Evolutionary conservation across 2,329 filamentous ascomycete species (phyloP), one percentile per base, ranked within the genome.

Genomic region (Aspergillus sp.): DNA sequence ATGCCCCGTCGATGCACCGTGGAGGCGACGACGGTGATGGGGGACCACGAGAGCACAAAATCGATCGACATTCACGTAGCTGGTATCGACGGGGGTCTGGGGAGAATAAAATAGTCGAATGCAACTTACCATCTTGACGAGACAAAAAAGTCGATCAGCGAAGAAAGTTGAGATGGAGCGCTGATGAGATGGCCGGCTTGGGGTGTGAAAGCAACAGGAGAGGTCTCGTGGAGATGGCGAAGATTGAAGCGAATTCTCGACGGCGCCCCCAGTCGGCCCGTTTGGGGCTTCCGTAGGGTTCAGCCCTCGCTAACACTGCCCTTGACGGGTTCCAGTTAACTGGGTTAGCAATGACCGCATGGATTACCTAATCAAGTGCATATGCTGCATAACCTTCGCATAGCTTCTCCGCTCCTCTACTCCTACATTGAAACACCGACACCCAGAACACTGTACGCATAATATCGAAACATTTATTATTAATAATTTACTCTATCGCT

Each of bases 51-150:
- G 43, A 43, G 45, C 19, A 41, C 31, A 47, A 43, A 40, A 19
- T 19, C 33, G 46, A 55, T 44, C 54, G 43, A 17, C n/a, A 24
- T 37, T 21, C 31, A 19, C 8, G 11, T 12, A 21, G 9, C 35
- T 17, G 21, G 19, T 43, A 37, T 49, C 52, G 35, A 49, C n/a
- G 45, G 47, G 21, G n/a, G 21, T 52, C 23, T 15, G 23, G 39
- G 48, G 57, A 56, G 55, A 57, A 49, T 53, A 56, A 56, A 17
- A 56, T 19, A 47, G 24, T 47, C 41, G 27, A 62, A 35, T 41
- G 57, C 24, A 62, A 70, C 74, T 64, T 66, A 77, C 75, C 75
- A 77, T 77, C 72, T 76, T 77, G 75, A 73, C 73, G 68, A 72
- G 66, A 68, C 64, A 66, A 65, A 70, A 31, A 72, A 68, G 65